Percentiles rank a stretch among this genome's conserved stretches.
Conservation (phyloP, 768 basidiomycete species). For the Piloderma croceum region DNA sequence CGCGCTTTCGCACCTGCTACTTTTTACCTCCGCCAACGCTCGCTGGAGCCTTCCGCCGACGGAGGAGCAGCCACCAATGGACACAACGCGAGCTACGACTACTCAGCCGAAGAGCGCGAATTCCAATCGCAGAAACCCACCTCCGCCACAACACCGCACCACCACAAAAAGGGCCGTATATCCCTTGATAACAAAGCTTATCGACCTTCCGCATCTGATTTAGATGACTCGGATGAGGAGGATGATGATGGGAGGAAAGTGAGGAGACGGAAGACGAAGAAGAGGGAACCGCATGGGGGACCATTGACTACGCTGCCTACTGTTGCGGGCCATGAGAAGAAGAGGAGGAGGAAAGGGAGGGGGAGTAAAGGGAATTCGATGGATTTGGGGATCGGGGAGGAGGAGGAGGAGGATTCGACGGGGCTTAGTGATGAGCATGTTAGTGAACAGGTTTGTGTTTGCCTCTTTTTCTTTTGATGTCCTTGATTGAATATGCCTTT, state of each 20-base stretch:
- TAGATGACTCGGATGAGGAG: slow-evolving; percentile 60
- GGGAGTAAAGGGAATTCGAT: slow-evolving; percentile 42
- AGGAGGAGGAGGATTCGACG: too few species aligned
- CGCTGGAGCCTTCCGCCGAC: slow-evolving; percentile 49
- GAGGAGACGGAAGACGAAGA: slow-evolving; percentile 44
- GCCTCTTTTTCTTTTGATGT: slow-evolving; percentile 6
- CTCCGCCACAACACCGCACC: slow-evolving; percentile 28
- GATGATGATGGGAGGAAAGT: slow-evolving; percentile 47
- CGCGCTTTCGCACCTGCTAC: slow-evolving; percentile 50
- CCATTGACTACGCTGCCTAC: slow-evolving; percentile 64
- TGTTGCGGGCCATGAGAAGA: slow-evolving; percentile 61
- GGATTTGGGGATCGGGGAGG: too few species aligned
- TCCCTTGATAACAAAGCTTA: slow-evolving; percentile 81
- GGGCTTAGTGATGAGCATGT: slow-evolving; percentile 24
- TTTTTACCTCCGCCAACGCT: slow-evolving; percentile 61
- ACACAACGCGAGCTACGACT: slow-evolving; percentile 62
- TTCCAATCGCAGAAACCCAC: slow-evolving; percentile 35
- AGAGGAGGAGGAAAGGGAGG: slow-evolving; percentile 38
- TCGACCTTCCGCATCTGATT: slow-evolving; percentile 57
- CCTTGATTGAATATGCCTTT: slow-evolving; percentile 19
- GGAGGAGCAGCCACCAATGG: too few species aligned
- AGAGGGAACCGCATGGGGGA: slow-evolving; percentile 47
- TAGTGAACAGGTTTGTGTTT: slow-evolving; percentile 2
- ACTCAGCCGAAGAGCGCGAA: slow-evolving; percentile 68
- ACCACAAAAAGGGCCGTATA: slow-evolving; percentile 54